These are phyloP conservation scores for Paecilomyces formosus DNA, from an alignment of 2,329 filamentous ascomycete species.

Conservation along the genomic window DNA sequence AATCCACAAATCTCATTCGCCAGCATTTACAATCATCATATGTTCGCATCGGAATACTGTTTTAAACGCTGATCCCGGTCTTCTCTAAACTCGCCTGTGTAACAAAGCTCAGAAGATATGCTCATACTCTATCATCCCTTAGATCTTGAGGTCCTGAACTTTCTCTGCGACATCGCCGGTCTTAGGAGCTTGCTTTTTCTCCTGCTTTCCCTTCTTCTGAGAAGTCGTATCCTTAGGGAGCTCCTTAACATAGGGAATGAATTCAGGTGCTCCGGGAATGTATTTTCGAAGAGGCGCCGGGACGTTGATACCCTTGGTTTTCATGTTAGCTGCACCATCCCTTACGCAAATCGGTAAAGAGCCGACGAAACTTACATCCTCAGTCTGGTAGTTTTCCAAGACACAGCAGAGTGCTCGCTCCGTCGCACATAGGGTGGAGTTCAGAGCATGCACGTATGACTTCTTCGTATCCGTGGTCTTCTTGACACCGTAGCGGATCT, in stretches of 20 bases:
- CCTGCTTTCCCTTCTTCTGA: slow-evolving; percentile 44
- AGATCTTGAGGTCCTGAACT: slow-evolving; percentile 35
- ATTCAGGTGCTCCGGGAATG: slow-evolving; percentile 80
- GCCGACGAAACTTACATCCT: slow-evolving; percentile 52
- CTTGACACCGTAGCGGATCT: slow-evolving; percentile 87
- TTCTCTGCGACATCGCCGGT: slow-evolving; percentile 31
- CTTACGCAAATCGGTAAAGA: neutral
- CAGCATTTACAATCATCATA: slow-evolving; percentile 2
- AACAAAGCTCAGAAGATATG: neutral
- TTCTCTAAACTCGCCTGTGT: slow-evolving; percentile 1
- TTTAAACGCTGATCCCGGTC: slow-evolving; percentile 1
- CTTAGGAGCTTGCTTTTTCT: slow-evolving; percentile 17
- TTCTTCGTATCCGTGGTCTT: slow-evolving; percentile 77
- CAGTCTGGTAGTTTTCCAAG: slow-evolving; percentile 93
- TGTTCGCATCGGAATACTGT: slow-evolving; percentile 1
- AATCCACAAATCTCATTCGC: neutral
- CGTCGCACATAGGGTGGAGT: slow-evolving; percentile 83
- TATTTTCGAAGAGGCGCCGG: slow-evolving; percentile 82
- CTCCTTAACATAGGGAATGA: slow-evolving; percentile 82
- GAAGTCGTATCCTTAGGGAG: slow-evolving; percentile 67
- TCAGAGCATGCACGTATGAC: slow-evolving; percentile 89
- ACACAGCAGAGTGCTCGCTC: slow-evolving; percentile 90
- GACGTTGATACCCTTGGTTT: slow-evolving; percentile 65
- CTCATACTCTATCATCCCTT: slow-evolving; percentile 5
- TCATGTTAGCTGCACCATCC: slow-evolving; percentile 11